Evolutionary conservation across 2,329 filamentous ascomycete genomes (phyloP).

Genomic region (Lecanicillium sp.): DNA sequence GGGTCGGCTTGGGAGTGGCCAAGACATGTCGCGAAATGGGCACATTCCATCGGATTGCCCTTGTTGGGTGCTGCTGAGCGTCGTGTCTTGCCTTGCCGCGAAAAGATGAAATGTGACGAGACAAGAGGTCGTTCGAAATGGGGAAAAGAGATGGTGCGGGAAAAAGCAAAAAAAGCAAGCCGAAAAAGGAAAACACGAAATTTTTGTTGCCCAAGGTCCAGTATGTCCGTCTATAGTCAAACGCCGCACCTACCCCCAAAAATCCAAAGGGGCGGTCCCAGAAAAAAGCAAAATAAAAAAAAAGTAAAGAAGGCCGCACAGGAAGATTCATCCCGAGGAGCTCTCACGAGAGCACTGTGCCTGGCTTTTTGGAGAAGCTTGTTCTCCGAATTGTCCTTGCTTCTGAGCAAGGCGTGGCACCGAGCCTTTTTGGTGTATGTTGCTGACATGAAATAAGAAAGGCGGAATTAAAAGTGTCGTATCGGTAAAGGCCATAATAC

Average conservation of each 20-base stretch:
- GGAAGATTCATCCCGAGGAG: conserved; percentile 1
- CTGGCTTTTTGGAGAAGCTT: not conserved
- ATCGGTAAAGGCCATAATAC: conserved; percentile 22
- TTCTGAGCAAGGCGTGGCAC: conserved; percentile 30
- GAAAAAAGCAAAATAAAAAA: conserved; percentile 1
- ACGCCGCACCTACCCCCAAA: conserved; percentile 6
- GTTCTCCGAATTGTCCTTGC: conserved; percentile 15
- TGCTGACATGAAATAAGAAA: conserved; percentile 19
- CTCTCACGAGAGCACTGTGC: too few species aligned
- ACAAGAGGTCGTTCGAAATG: conserved; percentile 6
- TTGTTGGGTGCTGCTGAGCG: conserved; percentile 15
- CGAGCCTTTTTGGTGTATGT: conserved; percentile 27
- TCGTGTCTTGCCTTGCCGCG: conserved; percentile 5
- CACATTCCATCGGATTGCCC: conserved; percentile 20
- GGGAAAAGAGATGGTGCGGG: conserved; percentile 5
- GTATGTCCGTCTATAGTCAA: conserved; percentile 9
- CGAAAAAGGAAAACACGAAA: conserved; percentile 8
- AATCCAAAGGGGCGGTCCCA: not conserved
- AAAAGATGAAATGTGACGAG: conserved; percentile 12
- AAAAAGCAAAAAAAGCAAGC: conserved; percentile 6
- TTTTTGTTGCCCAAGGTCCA: conserved; percentile 1
- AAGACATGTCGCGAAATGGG: conserved; percentile 22
- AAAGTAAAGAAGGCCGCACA: conserved; percentile 1
- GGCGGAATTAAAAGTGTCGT: conserved; percentile 26
- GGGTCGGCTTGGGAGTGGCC: conserved; percentile 11